These are phyloP conservation scores for Leccinum incarnatum DNA, from an alignment of 768 basidiomycete species.

Conservation along the genomic window DNA sequence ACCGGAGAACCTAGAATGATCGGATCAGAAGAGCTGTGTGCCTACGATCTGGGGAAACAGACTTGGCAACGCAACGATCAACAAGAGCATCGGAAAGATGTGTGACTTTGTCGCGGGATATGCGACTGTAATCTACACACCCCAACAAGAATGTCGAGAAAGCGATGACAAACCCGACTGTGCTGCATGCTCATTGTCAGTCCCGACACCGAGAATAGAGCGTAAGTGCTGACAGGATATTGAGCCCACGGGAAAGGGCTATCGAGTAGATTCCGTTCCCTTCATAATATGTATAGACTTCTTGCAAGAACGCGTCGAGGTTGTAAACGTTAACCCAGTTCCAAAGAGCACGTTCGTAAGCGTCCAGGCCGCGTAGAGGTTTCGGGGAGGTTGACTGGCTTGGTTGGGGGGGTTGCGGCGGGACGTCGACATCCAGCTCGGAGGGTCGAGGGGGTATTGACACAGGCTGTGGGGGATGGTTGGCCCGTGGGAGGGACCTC, in stretches of 20 bases:
- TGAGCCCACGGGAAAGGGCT: constrained; percentile 84
- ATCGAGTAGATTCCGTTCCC: constrained; percentile 98
- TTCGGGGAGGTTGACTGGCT: constrained; percentile 32
- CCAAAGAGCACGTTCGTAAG: constrained; percentile 92
- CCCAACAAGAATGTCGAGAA: constrained; percentile 96
- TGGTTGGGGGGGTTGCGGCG: constrained; percentile 18
- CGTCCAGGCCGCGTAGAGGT: constrained; percentile 69
- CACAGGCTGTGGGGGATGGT: constrained; percentile 36
- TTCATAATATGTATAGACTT: constrained; percentile 94
- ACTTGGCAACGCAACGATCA: constrained; percentile 82
- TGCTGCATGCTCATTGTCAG: constrained; percentile 53
- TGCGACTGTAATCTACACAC: constrained; percentile 88
- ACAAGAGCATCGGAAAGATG: constrained; percentile 82
- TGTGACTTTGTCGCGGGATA: constrained; percentile 64
- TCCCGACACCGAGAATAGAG: constrained; percentile 13
- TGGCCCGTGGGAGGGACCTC: constrained; percentile 38
- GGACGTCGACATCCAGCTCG: constrained; percentile 48
- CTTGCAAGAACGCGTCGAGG: constrained; percentile 91
- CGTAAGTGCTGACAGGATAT: constrained; percentile 75
- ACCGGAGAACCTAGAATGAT: constrained; percentile 66
- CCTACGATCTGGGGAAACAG: constrained; percentile 23
- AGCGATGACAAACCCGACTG: constrained; percentile 95
- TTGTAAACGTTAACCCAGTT: constrained; percentile 99
- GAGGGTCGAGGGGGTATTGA: constrained; percentile 65
- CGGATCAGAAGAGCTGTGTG: constrained; percentile 15